Conservation (phyloP, 805 yeast genomes). For the Cyberlindnera mississippiensis region DNA sequence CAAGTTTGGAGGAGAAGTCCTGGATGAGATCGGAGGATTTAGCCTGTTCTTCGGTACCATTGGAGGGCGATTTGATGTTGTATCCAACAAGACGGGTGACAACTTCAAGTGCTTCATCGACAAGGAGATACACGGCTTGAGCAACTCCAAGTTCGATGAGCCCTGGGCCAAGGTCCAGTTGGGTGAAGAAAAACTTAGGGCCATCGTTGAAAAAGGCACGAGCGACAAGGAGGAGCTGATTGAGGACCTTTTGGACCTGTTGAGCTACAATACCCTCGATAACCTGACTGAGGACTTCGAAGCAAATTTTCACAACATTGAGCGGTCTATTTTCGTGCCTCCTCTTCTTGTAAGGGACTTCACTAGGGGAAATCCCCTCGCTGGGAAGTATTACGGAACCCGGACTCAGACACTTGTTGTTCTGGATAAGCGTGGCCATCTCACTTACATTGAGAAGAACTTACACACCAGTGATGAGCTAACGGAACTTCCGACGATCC, state of each 20-base stretch:
- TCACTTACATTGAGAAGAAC: conserved; percentile 60
- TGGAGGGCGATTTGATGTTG: conserved; percentile 29
- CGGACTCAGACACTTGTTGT: conserved; percentile 79
- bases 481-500: conserved; percentile 22
- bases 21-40: conserved; percentile 28
- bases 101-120: conserved; percentile 30
- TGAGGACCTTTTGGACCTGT: conserved; percentile 48
- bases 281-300: conserved; percentile 28
- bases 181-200: conserved; percentile 47
- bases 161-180: conserved; percentile 72
- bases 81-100: conserved; percentile 25
- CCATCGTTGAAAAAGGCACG: conserved; percentile 27
- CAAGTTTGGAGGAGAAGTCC: conserved; percentile 20
- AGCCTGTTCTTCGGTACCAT: conserved; percentile 36
- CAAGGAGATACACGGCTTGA: conserved; percentile 49
- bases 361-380: conserved; percentile 31
- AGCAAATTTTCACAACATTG: conserved; percentile 40
- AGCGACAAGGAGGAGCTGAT: conserved; percentile 39
- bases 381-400: conserved; percentile 74
- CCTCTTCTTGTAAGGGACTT: conserved; percentile 42
- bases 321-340: conserved; percentile 67
- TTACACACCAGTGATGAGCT: conserved; percentile 47
- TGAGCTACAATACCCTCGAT: conserved; percentile 43
- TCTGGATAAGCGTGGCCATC: conserved; percentile 45
- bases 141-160: conserved; percentile 60